phyloP scores from a whole-genome alignment of 192 early-diverging fungal species.

The Linnemannia elongata region DNA sequence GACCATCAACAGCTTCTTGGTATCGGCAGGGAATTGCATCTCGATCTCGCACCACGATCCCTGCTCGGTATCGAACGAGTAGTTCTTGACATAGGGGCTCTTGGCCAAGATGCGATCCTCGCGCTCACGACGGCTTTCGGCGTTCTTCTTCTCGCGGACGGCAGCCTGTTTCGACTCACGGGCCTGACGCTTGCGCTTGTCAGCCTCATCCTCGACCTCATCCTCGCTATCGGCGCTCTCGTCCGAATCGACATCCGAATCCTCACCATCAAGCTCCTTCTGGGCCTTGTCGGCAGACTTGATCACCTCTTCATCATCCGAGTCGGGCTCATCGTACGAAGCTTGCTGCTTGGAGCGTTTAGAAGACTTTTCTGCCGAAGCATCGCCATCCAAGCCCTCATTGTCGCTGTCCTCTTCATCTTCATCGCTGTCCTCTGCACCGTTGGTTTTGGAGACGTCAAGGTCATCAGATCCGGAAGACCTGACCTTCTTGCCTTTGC shows the following conservation, averaged over 20 bases:
- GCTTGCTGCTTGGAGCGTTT: slow-evolving; percentile 74
- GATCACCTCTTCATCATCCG: slow-evolving; percentile 81
- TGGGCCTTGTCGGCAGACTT: slow-evolving; percentile 53
- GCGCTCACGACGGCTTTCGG: slow-evolving; percentile 49
- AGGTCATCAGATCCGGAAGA: slow-evolving; percentile 66
- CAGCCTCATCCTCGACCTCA: slow-evolving; percentile 54
- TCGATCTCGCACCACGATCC: slow-evolving; percentile 87
- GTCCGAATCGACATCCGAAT: slow-evolving; percentile 55
- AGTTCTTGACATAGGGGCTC: slow-evolving; percentile 77
- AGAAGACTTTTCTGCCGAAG: slow-evolving; percentile 73
- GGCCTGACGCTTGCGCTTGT: slow-evolving; percentile 44
- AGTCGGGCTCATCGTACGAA: slow-evolving; percentile 87
- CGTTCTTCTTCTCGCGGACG: slow-evolving; percentile 22
- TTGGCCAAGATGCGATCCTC: slow-evolving; percentile 68
- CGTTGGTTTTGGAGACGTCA: slow-evolving; percentile 65
- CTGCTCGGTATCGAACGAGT: slow-evolving; percentile 74
- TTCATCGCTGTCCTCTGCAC: slow-evolving; percentile 66
- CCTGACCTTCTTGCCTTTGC: slow-evolving; percentile 50
- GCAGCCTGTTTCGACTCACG: slow-evolving; percentile 38
- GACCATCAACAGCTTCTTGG: slow-evolving; percentile 96
- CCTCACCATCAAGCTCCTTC: slow-evolving; percentile 55
- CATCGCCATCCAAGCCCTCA: slow-evolving; percentile 81
- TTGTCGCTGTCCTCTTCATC: slow-evolving; percentile 53
- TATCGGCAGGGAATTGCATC: slow-evolving; percentile 89
- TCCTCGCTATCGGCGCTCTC: slow-evolving; percentile 47